Evolutionary conservation across 2,329 filamentous ascomycete species (phyloP).

Genomic region (Colletotrichum salicis): DNA sequence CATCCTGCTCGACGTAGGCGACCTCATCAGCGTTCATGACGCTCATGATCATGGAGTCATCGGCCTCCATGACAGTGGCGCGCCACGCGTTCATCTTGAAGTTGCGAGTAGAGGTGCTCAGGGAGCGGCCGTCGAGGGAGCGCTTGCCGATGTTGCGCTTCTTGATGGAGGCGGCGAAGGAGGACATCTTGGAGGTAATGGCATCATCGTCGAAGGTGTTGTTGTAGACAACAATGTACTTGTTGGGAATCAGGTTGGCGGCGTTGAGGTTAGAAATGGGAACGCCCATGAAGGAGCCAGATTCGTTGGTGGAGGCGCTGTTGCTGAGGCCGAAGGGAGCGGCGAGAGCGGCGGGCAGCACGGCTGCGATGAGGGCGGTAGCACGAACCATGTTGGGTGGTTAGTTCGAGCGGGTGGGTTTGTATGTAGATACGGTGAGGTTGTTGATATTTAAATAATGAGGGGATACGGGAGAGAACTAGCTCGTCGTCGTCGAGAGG

Average conservation of each 20-base stretch:
- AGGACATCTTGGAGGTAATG: conserved; percentile 61
- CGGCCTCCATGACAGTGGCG: conserved; percentile 63
- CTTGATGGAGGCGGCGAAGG: conserved; percentile 59
- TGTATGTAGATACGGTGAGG: conserved; percentile 16
- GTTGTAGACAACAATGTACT: conserved; percentile 75
- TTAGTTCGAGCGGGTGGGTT: neutral
- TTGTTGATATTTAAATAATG: conserved; percentile 20
- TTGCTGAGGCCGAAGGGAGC: conserved; percentile 38
- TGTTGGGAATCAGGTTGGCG: conserved; percentile 61
- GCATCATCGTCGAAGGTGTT: conserved; percentile 58
- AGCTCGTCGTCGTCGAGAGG: conserved; percentile 30
- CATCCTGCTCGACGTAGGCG: conserved; percentile 65
- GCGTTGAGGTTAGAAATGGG: conserved; percentile 62
- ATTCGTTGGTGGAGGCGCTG: conserved; percentile 35
- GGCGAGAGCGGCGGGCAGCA: conserved; percentile 39
- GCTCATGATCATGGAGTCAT: conserved; percentile 59
- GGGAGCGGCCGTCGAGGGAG: conserved; percentile 54
- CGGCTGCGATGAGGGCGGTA: conserved; percentile 38
- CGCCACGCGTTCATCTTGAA: conserved; percentile 63
- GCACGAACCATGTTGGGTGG: conserved; percentile 39
- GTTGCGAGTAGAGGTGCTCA: conserved; percentile 59
- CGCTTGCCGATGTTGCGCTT: conserved; percentile 69
- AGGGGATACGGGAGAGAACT: conserved; percentile 33
- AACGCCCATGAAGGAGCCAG: conserved; percentile 49
- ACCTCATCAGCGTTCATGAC: conserved; percentile 62